Evolutionary conservation across 306 rosid species (phyloP).

Genomic region (Quillaja saponaria): DNA sequence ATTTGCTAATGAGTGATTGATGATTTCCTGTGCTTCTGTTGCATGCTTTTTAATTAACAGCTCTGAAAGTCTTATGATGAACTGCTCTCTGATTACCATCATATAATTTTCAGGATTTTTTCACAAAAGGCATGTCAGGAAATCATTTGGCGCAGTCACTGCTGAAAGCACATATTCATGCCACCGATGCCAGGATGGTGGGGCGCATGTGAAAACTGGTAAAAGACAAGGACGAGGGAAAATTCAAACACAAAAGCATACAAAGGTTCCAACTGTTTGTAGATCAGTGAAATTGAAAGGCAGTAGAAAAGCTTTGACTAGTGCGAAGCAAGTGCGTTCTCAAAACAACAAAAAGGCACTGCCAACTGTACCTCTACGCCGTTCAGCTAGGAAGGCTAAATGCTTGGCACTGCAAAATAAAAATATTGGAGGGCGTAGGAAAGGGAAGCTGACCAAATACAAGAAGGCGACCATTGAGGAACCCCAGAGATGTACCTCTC

Average conservation of each 20-base stretch:
- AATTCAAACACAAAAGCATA: constrained; percentile 43
- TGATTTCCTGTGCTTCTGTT: constrained; percentile 25
- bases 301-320: constrained; percentile 49
- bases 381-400: constrained; percentile 83
- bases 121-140: constrained; percentile 85
- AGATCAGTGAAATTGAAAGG: constrained; percentile 50
- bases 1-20: constrained; percentile 14
- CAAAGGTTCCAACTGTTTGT: constrained; percentile 42
- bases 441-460: constrained; percentile 46
- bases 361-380: constrained; percentile 71
- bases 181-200: constrained; percentile 66
- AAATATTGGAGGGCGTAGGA: constrained; percentile 57
- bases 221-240: constrained; percentile 51
- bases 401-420: constrained; percentile 54
- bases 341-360: constrained; percentile 48
- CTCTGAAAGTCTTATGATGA: constrained; percentile 10
- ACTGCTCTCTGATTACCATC: constrained; percentile 30
- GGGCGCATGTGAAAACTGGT: constrained; percentile 41
- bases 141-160: constrained; percentile 51
- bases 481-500: constrained; percentile 47
- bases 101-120: constrained; percentile 63
- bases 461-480: constrained; percentile 52
- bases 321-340: constrained; percentile 48
- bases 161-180: constrained; percentile 61
- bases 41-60: constrained; percentile 8